These are phyloP conservation scores for Lodderomyces parapsilosis DNA, from an alignment of 1,139 yeast species.

Conservation along the genomic window DNA sequence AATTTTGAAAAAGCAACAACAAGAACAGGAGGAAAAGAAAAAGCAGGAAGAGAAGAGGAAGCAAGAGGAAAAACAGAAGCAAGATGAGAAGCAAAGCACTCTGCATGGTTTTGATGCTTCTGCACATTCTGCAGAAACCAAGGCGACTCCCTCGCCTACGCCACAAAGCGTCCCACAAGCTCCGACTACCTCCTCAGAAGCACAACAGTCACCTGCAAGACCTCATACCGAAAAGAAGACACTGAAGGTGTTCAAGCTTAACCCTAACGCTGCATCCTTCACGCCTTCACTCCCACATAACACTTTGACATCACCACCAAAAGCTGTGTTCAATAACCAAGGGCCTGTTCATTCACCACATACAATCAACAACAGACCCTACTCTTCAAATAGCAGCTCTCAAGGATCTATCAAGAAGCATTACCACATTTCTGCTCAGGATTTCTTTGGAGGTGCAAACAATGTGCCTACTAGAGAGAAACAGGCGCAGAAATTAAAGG, in stretches of 20 bases:
- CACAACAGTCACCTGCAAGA: not conserved
- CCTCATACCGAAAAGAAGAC: slow-evolving; percentile 46
- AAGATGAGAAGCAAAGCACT: slow-evolving; percentile 13
- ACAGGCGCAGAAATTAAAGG: slow-evolving; percentile 33
- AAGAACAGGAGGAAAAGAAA: slow-evolving; percentile 14
- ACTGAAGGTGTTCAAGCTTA: slow-evolving; percentile 65
- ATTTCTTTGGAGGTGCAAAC: slow-evolving; percentile 48
- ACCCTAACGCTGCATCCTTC: slow-evolving; percentile 70
- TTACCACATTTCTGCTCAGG: slow-evolving; percentile 43
- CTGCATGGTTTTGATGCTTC: not conserved
- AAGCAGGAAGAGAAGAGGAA: slow-evolving; percentile 15
- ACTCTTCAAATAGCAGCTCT: slow-evolving; percentile 21
- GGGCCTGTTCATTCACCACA: slow-evolving; percentile 38
- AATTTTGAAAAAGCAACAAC: slow-evolving; percentile 41
- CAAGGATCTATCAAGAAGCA: slow-evolving; percentile 30
- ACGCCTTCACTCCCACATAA: slow-evolving; percentile 49
- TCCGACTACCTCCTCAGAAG: not conserved
- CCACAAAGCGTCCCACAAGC: no score
- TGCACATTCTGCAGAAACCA: not conserved
- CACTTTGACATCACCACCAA: slow-evolving; percentile 30
- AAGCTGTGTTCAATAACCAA: slow-evolving; percentile 21
- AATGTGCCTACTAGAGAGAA: slow-evolving; percentile 48
- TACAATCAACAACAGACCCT: slow-evolving; percentile 31
- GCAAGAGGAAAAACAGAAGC: slow-evolving; percentile 16
- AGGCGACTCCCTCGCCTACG: no score